Conservation (phyloP, 805 yeast genomes). For the Candida dendrica region DNA sequence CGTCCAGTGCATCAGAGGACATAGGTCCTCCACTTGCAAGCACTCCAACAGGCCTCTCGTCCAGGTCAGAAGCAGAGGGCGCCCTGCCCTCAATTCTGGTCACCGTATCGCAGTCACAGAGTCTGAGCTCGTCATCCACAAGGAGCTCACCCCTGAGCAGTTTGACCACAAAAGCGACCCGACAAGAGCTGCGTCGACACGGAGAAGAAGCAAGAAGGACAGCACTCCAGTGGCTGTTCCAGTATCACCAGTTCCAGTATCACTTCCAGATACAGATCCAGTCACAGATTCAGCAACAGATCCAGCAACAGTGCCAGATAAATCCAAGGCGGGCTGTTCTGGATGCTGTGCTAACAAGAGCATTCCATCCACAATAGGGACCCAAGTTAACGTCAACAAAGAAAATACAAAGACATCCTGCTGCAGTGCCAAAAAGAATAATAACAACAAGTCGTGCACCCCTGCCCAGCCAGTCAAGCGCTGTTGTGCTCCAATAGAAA, state of each 20-base stretch:
- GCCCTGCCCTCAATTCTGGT: conserved; percentile 49
- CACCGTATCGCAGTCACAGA: conserved; percentile 23
- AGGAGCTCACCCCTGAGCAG: not conserved
- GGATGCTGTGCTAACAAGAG: not conserved
- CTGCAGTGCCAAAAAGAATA: too few relatives aligned
- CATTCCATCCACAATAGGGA: too few relatives aligned
- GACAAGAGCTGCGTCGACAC: not conserved
- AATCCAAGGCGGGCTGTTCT: not conserved
- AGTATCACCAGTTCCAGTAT: too few relatives aligned
- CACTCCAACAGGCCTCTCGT: conserved; percentile 68
- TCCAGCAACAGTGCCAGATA: too few relatives aligned
- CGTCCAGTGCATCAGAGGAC: conserved; percentile 76
- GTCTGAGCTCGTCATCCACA: conserved; percentile 8
- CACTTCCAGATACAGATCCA: too few relatives aligned
- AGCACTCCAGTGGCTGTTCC: too few relatives aligned
- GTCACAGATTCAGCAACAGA: too few relatives aligned
- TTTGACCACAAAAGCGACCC: not conserved
- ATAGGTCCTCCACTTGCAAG: conserved; percentile 69
- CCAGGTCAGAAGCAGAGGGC: conserved; percentile 69
- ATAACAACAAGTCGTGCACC: too few relatives aligned
- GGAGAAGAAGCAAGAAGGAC: not conserved
- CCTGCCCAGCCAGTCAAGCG: too few relatives aligned
- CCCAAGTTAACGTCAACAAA: not conserved
- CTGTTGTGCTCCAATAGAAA: too few relatives aligned
- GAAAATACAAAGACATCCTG: not conserved